phyloP scores from a whole-genome alignment of 1,139 yeast species.

The Yamadazyma kanchanaburiensis region DNA sequence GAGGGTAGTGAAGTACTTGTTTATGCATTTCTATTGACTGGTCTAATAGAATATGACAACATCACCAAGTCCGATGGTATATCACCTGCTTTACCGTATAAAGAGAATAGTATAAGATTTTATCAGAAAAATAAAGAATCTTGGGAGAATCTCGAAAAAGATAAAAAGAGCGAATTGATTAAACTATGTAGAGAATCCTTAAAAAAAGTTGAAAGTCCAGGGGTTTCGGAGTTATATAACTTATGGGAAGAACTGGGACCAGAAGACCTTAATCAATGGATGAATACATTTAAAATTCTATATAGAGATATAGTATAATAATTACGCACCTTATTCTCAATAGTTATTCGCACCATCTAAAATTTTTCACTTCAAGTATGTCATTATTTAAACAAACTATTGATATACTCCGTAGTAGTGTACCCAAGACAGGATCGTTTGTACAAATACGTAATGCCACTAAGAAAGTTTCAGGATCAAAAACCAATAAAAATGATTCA shows the following conservation, averaged over 20 bases:
- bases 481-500: constrained; percentile 89
- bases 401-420: constrained; percentile 2
- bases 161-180: constrained; percentile 1
- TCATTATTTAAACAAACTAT: constrained; percentile 5
- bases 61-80: constrained; percentile 1
- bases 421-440: background rate
- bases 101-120: too few relatives aligned
- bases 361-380: constrained; percentile 6
- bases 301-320: too few relatives aligned
- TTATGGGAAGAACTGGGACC: constrained; percentile 2
- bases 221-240: constrained; percentile 1
- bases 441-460: constrained; percentile 76
- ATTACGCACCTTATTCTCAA: constrained; percentile 2
- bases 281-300: too few relatives aligned
- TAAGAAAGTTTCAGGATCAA: constrained; percentile 91
- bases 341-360: too few relatives aligned
- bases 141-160: too few relatives aligned
- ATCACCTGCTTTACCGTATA: background rate
- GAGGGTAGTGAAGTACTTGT: constrained; percentile 7
- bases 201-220: constrained; percentile 2
- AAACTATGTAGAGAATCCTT: constrained; percentile 5
- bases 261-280: background rate
- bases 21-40: constrained; percentile 7
- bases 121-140: too few relatives aligned
- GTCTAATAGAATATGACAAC: constrained; percentile 4